phyloP scores from a whole-genome alignment of 306 rosid genomes.

The Carpinus viminea region DNA sequence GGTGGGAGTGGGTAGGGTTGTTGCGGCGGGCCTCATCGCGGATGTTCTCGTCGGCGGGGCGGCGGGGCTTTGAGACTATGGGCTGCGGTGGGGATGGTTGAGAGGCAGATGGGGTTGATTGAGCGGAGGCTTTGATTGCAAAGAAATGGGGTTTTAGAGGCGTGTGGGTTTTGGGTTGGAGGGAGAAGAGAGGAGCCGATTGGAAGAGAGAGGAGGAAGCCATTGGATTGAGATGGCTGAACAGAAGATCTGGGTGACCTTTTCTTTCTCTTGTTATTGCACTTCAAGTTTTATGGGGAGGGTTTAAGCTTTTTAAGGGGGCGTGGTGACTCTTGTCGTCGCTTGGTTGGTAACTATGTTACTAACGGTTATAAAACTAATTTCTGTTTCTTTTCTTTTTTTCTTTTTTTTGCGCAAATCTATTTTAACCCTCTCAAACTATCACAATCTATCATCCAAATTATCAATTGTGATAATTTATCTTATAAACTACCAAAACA shows the following conservation, averaged over 20 bases:
- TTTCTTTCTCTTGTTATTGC: background rate
- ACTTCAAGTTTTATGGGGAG: background rate
- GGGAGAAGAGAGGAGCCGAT: slow-evolving; percentile 28
- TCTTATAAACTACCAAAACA: no score
- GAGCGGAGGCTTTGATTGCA: background rate
- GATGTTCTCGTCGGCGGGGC: slow-evolving; percentile 69
- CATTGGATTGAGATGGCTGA: slow-evolving; percentile 13
- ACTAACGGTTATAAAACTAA: no score
- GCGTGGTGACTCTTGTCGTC: background rate
- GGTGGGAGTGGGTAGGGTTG: slow-evolving; percentile 44
- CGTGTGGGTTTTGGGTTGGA: slow-evolving; percentile 26
- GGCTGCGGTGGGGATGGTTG: slow-evolving; percentile 29
- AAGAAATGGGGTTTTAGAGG: slow-evolving; percentile 25
- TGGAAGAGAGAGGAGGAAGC: slow-evolving; percentile 46
- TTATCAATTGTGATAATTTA: no score
- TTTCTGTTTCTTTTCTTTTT: no score
- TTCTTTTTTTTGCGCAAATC: no score
- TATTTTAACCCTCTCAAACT: no score
- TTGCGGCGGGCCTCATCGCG: slow-evolving; percentile 79
- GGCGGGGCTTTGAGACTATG: slow-evolving; percentile 35
- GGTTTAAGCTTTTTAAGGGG: background rate
- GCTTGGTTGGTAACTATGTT: background rate
- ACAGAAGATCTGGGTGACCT: background rate
- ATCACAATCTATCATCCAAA: no score
- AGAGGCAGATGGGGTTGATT: slow-evolving; percentile 29